Evolutionary conservation across 176 grass and related monocot species (phyloP), one percentile per base, ranked within the genome.

Genomic region (Carex littledalei): DNA sequence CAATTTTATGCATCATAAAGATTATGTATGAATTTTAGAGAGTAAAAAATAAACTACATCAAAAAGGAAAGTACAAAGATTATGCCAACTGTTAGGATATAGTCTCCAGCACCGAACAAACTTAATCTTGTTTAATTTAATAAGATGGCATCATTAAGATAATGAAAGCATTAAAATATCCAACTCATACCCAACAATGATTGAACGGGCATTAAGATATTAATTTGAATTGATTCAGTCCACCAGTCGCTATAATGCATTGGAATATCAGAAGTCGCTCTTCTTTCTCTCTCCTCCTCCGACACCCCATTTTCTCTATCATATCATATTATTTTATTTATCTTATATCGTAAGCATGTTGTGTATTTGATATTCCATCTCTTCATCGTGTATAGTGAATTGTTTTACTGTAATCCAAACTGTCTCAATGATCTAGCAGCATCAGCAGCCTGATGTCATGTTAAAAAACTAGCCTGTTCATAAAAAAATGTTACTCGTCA

Each of bases 151-250:
- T 81, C 56, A 63, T 81, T 81, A 43, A 22, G 13, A 81, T 43
- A 81, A 78, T 63, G 55, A 41, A 59, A 81, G 78, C 78, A 81
- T 63, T 24, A 21, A 76, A 34, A 21, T 39, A 61, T 81, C 78
- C 78, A 81, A 81, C 78, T 63, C 55, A 63, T 41, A 81, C 56
- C 55, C 56, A 81, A 63, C 78, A 63, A 63, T 81, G 56, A 81
- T 63, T 81, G 78, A 62, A 58, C 11, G 4, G 29, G 55, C 6
- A 81, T 81, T 41, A 81, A 81, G 16, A 81, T 13, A 81, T 81
- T 21, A 43, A 81, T 34, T 20, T 0, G 55, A 39, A 61, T 62
- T 62, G 61, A 62, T 62, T 53, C 55, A 81, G 26, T 5, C 52
- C 54, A 81, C 34, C 55, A 81, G 7, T 78, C 35, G 74, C 10